Percentiles rank a stretch among this genome's conserved stretches.
Evolutionary conservation across 352 stramenopile species (phyloP).

Genomic region (Thraustochytrium sp.): DNA sequence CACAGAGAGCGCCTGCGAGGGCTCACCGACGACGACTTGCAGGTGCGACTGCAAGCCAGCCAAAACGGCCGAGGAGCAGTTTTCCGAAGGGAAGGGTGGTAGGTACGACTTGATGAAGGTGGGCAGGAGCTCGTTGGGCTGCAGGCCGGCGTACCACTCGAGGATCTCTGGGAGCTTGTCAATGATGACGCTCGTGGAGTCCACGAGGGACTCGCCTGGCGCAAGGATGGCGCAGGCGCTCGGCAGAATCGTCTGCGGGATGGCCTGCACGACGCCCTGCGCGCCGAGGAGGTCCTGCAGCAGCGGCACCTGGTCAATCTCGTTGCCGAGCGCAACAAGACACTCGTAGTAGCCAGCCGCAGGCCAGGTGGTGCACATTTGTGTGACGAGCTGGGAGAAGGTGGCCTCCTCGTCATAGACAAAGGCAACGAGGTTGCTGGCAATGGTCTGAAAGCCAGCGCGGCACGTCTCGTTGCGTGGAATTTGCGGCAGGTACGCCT

Average conservation of each 20-base stretch:
- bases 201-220: neutral
- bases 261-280: neutral
- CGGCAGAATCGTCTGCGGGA: conserved; percentile 1
- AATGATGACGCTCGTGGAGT: conserved; percentile 25
- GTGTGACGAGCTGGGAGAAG: neutral
- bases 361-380: conserved; percentile 22
- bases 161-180: conserved; percentile 15
- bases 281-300: neutral
- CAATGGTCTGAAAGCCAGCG: conserved; percentile 8
- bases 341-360: neutral
- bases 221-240: conserved; percentile 12
- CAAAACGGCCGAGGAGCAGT: neutral
- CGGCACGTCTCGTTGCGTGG: neutral
- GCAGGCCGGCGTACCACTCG: conserved; percentile 22
- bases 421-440: conserved; percentile 5
- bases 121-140: neutral
- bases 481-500: conserved; percentile 24
- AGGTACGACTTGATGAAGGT: neutral
- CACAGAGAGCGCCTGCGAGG: neutral
- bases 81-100: neutral
- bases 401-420: neutral
- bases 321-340: neutral
- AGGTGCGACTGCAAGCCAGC: neutral
- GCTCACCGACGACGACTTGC: neutral
- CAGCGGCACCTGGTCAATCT: neutral